These are phyloP conservation scores for Betula pendula DNA, from an alignment of 306 rosid genomes.

Conservation along the genomic window DNA sequence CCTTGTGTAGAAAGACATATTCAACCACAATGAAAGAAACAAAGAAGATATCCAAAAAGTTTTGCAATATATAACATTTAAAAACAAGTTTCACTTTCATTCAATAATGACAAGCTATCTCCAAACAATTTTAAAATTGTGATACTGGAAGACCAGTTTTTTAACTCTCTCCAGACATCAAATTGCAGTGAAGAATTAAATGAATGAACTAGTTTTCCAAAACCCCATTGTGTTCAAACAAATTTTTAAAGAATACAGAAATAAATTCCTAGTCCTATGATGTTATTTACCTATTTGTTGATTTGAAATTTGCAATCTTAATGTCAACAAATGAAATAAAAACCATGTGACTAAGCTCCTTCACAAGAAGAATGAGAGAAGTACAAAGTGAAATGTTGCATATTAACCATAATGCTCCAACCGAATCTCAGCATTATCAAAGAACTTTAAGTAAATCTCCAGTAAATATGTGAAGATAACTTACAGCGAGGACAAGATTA, in stretches of 20 bases:
- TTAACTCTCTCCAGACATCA: neutral
- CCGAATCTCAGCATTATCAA: neutral
- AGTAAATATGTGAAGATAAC: slow-evolving; percentile 28
- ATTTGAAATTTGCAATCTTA: neutral
- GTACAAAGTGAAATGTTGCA: neutral
- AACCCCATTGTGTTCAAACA: neutral
- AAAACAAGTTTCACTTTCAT: neutral
- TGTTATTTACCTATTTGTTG: neutral
- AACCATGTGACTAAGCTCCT: neutral
- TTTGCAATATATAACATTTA: neutral
- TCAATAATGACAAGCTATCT: neutral
- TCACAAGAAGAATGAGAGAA: no score
- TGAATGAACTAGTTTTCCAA: neutral
- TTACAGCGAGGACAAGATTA: slow-evolving; percentile 63
- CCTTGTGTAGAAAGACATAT: neutral
- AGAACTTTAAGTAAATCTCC: neutral
- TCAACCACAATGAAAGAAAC: neutral
- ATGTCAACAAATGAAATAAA: neutral
- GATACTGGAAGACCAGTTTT: neutral
- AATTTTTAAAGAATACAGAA: neutral
- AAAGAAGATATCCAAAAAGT: neutral
- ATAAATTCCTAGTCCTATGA: neutral
- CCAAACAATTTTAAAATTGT: no score
- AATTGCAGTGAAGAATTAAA: neutral
- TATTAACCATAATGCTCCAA: neutral